Evolutionary conservation across 2,329 filamentous ascomycete species (phyloP).

Genomic region (Talaromyces funiculosus): DNA sequence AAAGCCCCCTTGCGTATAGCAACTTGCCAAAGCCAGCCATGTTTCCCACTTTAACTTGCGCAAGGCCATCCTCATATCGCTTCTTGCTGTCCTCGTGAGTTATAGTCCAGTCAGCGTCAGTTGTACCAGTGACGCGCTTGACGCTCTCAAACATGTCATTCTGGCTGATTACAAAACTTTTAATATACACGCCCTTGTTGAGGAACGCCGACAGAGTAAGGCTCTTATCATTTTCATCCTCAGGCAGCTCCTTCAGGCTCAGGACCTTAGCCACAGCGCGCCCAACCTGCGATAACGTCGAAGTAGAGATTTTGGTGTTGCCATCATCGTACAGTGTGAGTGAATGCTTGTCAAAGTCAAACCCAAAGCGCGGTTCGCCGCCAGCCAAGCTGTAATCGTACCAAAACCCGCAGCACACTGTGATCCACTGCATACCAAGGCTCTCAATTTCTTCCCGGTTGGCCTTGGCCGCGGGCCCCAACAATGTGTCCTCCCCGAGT

Average conservation of each 20-base stretch:
- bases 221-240: conserved; percentile 31
- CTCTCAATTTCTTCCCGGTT: conserved; percentile 26
- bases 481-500: conserved; percentile 33
- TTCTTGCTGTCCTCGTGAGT: conserved; percentile 16
- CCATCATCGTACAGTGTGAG: conserved; percentile 53
- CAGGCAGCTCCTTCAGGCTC: conserved; percentile 40
- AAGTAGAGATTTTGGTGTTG: conserved; percentile 50
- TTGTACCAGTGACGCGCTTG: conserved; percentile 53
- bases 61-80: not conserved
- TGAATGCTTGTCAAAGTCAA: conserved; percentile 43
- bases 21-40: conserved; percentile 1
- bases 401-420: conserved; percentile 47
- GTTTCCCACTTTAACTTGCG: not conserved
- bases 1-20: conserved; percentile 1
- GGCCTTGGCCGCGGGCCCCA: conserved; percentile 22
- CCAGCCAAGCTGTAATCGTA: conserved; percentile 48
- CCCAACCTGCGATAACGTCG: conserved; percentile 55
- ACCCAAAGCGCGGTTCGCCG: conserved; percentile 38
- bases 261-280: conserved; percentile 50
- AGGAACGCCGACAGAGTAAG: conserved; percentile 40
- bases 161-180: conserved; percentile 56
- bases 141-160: conserved; percentile 59
- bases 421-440: conserved; percentile 42
- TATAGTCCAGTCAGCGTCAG: conserved; percentile 57
- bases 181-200: conserved; percentile 49